Base-by-base conservation (phyloP, 495 filamentous ascomycete genomes). In the Penicillium dipodomyicola region DNA sequence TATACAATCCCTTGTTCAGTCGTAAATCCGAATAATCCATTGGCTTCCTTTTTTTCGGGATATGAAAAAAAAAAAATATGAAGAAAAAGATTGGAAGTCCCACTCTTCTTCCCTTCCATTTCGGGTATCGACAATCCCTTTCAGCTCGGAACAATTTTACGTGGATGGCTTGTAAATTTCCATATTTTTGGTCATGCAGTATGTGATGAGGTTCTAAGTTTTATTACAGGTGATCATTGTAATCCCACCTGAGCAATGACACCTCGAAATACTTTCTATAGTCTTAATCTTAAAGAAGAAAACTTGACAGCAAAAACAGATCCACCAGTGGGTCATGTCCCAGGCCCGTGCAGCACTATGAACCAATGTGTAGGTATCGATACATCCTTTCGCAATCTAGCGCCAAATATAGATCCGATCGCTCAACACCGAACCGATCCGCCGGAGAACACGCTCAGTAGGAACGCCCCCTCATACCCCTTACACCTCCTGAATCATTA, bases 271-370 rank as follows among this genome's bases (percentile, higher is more conserved):
- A 19, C 25, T 19, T 23, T 54, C 23, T 15, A 8, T 5, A 39
- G 52, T 55, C 51, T 62, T 50, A 5, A 5, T 5, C 23, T 32
- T 3, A 4, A 15, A n/a, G 32, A 55, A 39, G 44, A 10, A 30
- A 30, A 30, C 0, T 12, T 55, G 56, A 54, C 63, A 56, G 59
- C 30, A 43, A 58, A 48, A 50, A 64, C 51, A 52, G 50, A 55
- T 56, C 35, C 53, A 40, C 50, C 49, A 47, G 41, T 54, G 57
- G 54, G 32, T 35, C 51, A 41, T 17, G 3, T 17, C 44, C 25
- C 43, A 14, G 4, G 23, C 49, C 56, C 30, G 48, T 63, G 51
- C 54, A 54, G 58, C 12, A 15, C 19, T 19, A 46, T n/a, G 30
- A 33, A 33, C 30, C 30, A 33, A 33, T 39, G n/a, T 1, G n/a